Percentiles rank a stretch among this genome's conserved stretches.
phyloP scores from a whole-genome alignment of 371 early-diverging fungal genomes.

The Zancudomyces culisetae region DNA sequence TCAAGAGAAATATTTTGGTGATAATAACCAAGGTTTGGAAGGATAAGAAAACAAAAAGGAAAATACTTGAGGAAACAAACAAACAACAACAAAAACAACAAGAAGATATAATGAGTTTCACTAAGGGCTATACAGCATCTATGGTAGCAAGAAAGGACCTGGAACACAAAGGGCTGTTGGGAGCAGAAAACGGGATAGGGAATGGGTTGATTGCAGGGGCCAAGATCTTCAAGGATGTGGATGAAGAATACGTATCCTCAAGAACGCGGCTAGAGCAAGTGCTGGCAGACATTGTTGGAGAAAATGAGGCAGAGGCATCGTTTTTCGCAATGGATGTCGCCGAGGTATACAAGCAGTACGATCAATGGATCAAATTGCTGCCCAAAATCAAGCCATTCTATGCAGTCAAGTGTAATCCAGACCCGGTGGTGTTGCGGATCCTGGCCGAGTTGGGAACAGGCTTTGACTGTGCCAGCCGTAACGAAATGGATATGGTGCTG shows the following conservation, averaged over 20 bases:
- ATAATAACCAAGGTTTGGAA: too few relatives aligned
- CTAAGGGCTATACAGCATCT: too few relatives aligned
- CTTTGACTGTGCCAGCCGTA: conserved; percentile 83
- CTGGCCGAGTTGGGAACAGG: conserved; percentile 68
- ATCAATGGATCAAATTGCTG: conserved; percentile 56
- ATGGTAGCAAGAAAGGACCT: too few relatives aligned
- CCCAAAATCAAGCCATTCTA: conserved; percentile 91
- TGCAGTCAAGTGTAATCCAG: conserved; percentile 93
- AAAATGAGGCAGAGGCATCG: conserved; percentile 52
- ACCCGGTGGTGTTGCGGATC: conserved; percentile 63
- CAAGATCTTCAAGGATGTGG: not conserved
- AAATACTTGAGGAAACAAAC: too few relatives aligned
- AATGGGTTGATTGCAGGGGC: too few relatives aligned
- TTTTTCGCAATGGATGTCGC: conserved; percentile 89
- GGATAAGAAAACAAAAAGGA: too few relatives aligned
- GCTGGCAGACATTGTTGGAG: not conserved
- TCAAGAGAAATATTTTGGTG: too few relatives aligned
- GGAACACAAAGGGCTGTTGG: too few relatives aligned
- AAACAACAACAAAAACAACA: too few relatives aligned
- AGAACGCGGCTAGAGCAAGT: not conserved
- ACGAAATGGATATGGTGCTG: conserved; percentile 72
- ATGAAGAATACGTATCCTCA: not conserved
- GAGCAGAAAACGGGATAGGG: too few relatives aligned
- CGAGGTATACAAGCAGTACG: conserved; percentile 65
- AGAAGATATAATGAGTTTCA: too few relatives aligned